A percentile compares a stretch with the other conserved stretches of the same genome.
These are phyloP conservation scores for Haematococcus sp. DNA, from an alignment of 139 green algal species.

Conservation along the genomic window DNA sequence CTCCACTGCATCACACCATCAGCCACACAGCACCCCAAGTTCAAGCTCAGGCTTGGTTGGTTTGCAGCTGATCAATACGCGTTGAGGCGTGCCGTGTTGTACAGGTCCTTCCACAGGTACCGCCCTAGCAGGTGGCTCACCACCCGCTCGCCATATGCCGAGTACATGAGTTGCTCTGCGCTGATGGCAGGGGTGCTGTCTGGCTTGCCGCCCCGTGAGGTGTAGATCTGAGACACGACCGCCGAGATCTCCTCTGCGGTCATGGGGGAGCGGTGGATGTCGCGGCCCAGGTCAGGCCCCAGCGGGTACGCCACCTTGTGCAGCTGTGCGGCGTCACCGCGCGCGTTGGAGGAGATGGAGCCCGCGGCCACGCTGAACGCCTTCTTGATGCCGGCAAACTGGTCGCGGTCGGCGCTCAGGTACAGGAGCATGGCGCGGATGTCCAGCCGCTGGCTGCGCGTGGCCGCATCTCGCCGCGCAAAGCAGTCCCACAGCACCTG, in stretches of 20 bases:
- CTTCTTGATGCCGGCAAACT: conserved; percentile 53
- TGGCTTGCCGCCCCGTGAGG: conserved; percentile 16
- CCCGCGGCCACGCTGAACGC: conserved; percentile 26
- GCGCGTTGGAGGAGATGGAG: conserved; percentile 13
- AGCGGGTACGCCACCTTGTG: conserved; percentile 43
- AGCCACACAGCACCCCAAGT: no score
- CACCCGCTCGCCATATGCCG: conserved; percentile 34
- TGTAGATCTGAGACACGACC: conserved; percentile 25
- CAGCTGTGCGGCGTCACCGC: conserved; percentile 7
- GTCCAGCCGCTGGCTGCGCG: conserved; percentile 16
- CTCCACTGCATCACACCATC: no score
- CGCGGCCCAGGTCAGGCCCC: conserved; percentile 11
- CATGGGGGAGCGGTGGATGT: conserved; percentile 31
- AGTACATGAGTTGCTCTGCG: conserved; percentile 55
- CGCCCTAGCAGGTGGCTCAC: conserved; percentile 45
- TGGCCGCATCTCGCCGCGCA: background rate
- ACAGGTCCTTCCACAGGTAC: conserved; percentile 52
- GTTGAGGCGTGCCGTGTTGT: conserved; percentile 5
- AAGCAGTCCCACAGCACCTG: conserved; percentile 51
- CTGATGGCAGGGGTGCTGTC: conserved; percentile 24
- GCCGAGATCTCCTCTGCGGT: conserved; percentile 13
- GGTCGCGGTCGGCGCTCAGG: conserved; percentile 51
- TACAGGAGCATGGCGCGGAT: conserved; percentile 46
- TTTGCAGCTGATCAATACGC: no score
- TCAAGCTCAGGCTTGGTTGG: no score